Base-by-base conservation (phyloP, 257 asterid genomes). In the Echites panduratus region DNA sequence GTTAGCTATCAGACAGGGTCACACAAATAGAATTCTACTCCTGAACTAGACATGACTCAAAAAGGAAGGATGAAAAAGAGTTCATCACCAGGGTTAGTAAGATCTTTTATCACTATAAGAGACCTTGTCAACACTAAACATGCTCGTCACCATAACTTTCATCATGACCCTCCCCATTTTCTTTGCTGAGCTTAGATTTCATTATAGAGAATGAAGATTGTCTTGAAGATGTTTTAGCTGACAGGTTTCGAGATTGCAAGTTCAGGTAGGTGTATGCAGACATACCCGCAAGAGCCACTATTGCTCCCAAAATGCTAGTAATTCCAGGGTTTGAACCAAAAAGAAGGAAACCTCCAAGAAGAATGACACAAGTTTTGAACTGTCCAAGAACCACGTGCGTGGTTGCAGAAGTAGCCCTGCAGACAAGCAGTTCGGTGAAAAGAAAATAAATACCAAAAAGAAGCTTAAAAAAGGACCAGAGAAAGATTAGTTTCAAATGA, bases 351-450 rank as follows among this genome's bases (percentile, higher is more conserved):
- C 98, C 99, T 27, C 98, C 98, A 1, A 95, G 90, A 70, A 95
- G 96, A 67, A 95, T 90, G 61, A 92, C 94, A 66, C 99, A 92
- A 0, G 98, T 95, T 82, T 95, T 95, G 85, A 95, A 95, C 87
- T 92, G 99, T 75, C 98, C 99, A 4, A 95, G 97, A 54, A 95
- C 98, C 19, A 82, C 99, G 41, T 92, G 99, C 32, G 98, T 92
- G 44, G 98, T 95, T 52, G 99, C 98, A 82, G 97, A 95, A 52
- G 99, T 92, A 43, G 89, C 97, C 86, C 99, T 95, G 73, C 38
- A 57, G 20, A 29, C 19, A 69, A n/a, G 43, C 8, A 43, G 24
- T 29, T 26, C 69, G 69, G 71, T 10, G 11, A 53, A 53, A 32
- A 35, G 58, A 7, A 27, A 56, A 57, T 45, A 77, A 41, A 6